Conservation (phyloP, 495 filamentous ascomycete genomes). For the Aspergillus haitiensis region DNA sequence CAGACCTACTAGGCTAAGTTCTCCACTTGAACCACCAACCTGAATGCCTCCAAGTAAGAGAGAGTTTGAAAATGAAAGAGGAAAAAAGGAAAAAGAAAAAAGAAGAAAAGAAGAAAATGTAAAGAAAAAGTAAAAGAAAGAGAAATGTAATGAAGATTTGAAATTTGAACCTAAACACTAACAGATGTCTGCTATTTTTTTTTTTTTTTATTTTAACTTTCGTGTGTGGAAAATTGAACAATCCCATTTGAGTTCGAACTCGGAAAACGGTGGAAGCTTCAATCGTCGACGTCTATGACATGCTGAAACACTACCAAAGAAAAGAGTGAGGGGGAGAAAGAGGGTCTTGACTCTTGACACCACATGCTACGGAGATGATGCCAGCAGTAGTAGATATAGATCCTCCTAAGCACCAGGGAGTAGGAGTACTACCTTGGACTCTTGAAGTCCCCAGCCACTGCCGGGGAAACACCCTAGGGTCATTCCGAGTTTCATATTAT, state of each 20-base stretch:
- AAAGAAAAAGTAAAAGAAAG: background rate
- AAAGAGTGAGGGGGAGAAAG: background rate
- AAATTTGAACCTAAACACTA: too few species aligned
- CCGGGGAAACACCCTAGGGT: too few species aligned
- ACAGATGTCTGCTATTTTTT: too few species aligned
- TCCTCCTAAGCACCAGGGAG: too few species aligned
- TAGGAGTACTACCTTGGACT: too few species aligned
- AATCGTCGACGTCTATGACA: conserved; percentile 18
- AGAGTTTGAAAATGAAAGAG: background rate
- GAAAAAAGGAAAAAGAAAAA: background rate
- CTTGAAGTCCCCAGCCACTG: too few species aligned
- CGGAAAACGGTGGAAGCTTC: conserved; percentile 19
- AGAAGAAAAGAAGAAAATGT: too few species aligned
- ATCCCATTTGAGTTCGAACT: background rate
- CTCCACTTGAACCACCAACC: background rate
- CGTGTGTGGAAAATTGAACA: background rate
- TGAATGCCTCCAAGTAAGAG: background rate
- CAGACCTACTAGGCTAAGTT: background rate
- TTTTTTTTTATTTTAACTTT: background rate
- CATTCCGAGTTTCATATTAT: too few species aligned
- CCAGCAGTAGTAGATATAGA: conserved; percentile 3
- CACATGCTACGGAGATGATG: conserved; percentile 16
- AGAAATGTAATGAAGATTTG: too few species aligned
- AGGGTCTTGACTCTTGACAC: conserved; percentile 6
- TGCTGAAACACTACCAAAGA: background rate